Conservation (phyloP, 495 filamentous ascomycete genomes). For the Penicillium taxi region DNA sequence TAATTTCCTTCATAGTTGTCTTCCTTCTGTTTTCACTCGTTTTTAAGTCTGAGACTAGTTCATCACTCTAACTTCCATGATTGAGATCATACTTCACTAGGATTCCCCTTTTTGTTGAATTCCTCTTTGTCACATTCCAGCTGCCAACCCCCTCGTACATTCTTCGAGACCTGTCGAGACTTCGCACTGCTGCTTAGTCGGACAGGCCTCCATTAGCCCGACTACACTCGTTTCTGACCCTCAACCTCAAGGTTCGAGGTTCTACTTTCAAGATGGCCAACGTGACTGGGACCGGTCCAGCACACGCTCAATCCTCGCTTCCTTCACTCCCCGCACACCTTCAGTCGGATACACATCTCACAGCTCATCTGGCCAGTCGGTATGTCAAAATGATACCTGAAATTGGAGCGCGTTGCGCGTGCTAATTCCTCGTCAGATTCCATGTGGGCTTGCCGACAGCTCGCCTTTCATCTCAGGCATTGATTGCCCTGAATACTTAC, state of each 20-base stretch:
- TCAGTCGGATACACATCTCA: conserved; percentile 93
- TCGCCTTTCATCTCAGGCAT: conserved; percentile 78
- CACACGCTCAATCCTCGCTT: conserved; percentile 83
- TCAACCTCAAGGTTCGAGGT: conserved; percentile 16
- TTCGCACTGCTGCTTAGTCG: conserved; percentile 2
- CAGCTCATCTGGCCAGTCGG: conserved; percentile 90
- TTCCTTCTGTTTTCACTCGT: not conserved
- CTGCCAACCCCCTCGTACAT: conserved; percentile 20
- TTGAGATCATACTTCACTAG: no score
- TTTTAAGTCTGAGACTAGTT: no score
- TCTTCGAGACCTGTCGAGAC: conserved; percentile 12
- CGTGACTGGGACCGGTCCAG: conserved; percentile 32
- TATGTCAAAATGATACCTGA: conserved; percentile 14
- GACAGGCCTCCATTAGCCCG: no score
- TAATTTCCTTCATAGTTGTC: conserved; percentile 1
- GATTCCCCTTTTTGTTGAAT: no score
- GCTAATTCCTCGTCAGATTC: conserved; percentile 44
- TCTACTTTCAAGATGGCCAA: conserved; percentile 28
- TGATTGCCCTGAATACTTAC: conserved; percentile 89
- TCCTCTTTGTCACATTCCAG: conserved; percentile 23
- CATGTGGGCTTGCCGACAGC: conserved; percentile 84
- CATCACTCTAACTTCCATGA: no score
- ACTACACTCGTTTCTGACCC: conserved; percentile 15
- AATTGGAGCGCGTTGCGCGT: not conserved
- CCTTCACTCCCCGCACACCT: conserved; percentile 82